Evolutionary conservation across 768 basidiomycete genomes (phyloP).

Genomic region (Macrolepiota albuminosa): DNA sequence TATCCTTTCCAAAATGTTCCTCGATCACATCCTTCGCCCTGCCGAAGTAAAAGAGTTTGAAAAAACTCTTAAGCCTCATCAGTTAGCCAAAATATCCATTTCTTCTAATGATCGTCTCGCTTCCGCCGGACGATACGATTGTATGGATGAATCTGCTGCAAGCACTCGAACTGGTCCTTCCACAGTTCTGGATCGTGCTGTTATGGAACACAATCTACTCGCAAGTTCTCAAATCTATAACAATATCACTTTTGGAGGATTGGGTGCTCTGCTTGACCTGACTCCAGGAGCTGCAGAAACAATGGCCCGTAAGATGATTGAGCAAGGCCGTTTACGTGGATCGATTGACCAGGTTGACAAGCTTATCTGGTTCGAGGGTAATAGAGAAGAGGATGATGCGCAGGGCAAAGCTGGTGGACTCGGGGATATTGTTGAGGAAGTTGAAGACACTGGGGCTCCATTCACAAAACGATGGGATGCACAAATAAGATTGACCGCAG

Average conservation of each 20-base stretch:
- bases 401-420: slow-evolving; percentile 93
- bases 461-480: slow-evolving; percentile 96
- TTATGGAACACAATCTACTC: slow-evolving; percentile 98
- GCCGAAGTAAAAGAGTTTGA: slow-evolving; percentile 90
- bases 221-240: slow-evolving; percentile 97
- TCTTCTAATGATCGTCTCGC: slow-evolving; percentile 80
- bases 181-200: slow-evolving; percentile 94
- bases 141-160: slow-evolving; percentile 45
- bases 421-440: slow-evolving; percentile 83
- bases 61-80: slow-evolving; percentile 81
- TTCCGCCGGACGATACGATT: slow-evolving; percentile 59
- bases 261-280: slow-evolving; percentile 85
- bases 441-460: slow-evolving; percentile 82
- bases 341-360: slow-evolving; percentile 95
- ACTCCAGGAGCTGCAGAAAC: slow-evolving; percentile 92
- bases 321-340: slow-evolving; percentile 90
- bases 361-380: slow-evolving; percentile 89
- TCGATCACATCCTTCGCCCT: slow-evolving; percentile 92
- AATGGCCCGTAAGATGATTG: slow-evolving; percentile 98
- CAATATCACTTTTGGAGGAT: slow-evolving; percentile 93
- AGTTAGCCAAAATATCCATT: slow-evolving; percentile 86
- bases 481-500: slow-evolving; percentile 84
- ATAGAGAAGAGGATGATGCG: slow-evolving; percentile 83
- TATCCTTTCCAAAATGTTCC: slow-evolving; percentile 96
- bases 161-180: slow-evolving; percentile 88